Evolutionary conservation across 129 eudicot species (phyloP), one percentile per base, ranked within the genome.

Genomic region (Chrysanthemum makinoi): DNA sequence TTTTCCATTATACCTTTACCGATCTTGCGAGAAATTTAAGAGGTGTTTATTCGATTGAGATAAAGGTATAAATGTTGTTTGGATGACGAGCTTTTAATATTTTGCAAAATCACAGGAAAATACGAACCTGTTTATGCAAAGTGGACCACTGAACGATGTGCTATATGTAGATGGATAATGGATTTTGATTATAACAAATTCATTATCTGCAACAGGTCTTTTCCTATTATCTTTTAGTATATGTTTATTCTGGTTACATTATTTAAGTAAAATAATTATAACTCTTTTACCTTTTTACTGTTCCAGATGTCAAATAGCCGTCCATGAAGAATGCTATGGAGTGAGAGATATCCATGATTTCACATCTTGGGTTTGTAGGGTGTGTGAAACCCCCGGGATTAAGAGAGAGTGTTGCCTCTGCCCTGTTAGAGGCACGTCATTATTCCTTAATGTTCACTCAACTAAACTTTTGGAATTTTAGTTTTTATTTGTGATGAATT

Each of bases 241-340:
- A 56, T 44, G 24, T 55, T 62, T 17, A 6, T 14, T 18, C 12
- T 3, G 8, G 1, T 15, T 62, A 62, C 66, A 62, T 62, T 28
- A 5, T 28, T 26, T 10, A 61, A 60, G 46, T 60, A 60, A 5
- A 5, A 61, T 28, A 74, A 52, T 18, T 22, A 20, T 43, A 4
- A 16, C 24, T 35, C 62, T 66, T 17, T 60, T 18, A 16, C 33
- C 57, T 60, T 53, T 39, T 39, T 39, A 7, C 46, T 39, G 46
- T 39, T 39, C 46, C 81, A 95, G 99, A 76, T 95, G 99, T 74
- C 89, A 95, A 86, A 95, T 95, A 73, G 99, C 95, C 1, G 94
- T 95, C 24, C 99, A 90, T 78, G 91, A 95, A 85, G 99, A 95
- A 86, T 95, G 99, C 82, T 90, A 95, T 69, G 99, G 99, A 71